Evolutionary conservation across 1,284 basidiomycete species (phyloP).

Genomic region (Golubevia pallescens): DNA sequence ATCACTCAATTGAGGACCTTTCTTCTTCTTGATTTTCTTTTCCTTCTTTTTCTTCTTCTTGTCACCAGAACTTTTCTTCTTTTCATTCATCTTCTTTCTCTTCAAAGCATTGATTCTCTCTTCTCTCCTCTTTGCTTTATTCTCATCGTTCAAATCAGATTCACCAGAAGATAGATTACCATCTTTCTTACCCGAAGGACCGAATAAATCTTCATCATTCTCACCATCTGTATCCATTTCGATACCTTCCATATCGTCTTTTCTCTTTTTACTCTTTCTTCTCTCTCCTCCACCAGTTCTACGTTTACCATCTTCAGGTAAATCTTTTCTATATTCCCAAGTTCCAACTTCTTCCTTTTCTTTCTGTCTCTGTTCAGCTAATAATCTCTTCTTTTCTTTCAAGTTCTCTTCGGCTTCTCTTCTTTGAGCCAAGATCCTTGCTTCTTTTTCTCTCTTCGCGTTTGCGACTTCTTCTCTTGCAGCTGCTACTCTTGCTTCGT

Average conservation of each 20-base stretch:
- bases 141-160: neutral
- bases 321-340: no score
- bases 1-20: constrained; percentile 3
- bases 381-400: constrained; percentile 15
- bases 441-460: constrained; percentile 21
- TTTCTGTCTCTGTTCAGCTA: constrained; percentile 9
- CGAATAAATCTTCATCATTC: neutral
- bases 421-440: constrained; percentile 38
- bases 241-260: constrained; percentile 1
- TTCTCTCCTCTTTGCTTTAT: neutral
- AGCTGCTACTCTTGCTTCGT: constrained; percentile 39
- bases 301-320: no score
- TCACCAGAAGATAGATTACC: constrained; percentile 2
- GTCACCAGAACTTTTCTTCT: no score
- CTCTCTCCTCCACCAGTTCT: no score
- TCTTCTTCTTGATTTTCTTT: constrained; percentile 18
- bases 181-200: neutral
- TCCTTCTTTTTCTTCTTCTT: constrained; percentile 25
- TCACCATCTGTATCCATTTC: neutral
- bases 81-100: neutral
- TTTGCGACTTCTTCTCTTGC: constrained; percentile 27
- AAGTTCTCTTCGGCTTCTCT: constrained; percentile 34
- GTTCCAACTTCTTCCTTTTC: constrained; percentile 1
- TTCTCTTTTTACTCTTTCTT: no score
- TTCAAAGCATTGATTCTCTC: constrained; percentile 4